These are phyloP conservation scores for Xerocomellus chrysenteron DNA, from an alignment of 768 basidiomycete species.

Conservation along the genomic window DNA sequence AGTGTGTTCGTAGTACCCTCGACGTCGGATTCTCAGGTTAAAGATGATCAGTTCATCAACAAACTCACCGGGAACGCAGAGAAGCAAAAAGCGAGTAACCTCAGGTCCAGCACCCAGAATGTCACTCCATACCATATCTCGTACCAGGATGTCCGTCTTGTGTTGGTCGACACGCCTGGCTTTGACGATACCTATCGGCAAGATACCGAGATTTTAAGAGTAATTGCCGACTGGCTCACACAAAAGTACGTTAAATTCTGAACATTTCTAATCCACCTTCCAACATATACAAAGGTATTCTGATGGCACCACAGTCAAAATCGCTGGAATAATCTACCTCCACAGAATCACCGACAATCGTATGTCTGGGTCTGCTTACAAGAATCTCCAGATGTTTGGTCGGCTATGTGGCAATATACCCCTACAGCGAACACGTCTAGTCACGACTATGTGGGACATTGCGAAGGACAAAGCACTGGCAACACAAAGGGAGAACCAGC, in stretches of 20 bases:
- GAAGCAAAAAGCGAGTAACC: neutral
- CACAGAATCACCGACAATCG: slow-evolving; percentile 37
- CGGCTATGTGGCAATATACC: slow-evolving; percentile 35
- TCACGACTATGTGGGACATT: slow-evolving; percentile 40
- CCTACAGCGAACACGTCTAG: slow-evolving; percentile 31
- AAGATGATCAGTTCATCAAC: slow-evolving; percentile 13
- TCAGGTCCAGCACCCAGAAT: slow-evolving; percentile 11
- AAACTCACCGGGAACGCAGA: slow-evolving; percentile 3
- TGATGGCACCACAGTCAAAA: neutral
- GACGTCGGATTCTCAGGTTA: neutral
- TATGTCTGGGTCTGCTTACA: slow-evolving; percentile 29
- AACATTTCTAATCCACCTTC: neutral
- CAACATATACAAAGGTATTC: slow-evolving; percentile 8
- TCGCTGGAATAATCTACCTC: slow-evolving; percentile 35
- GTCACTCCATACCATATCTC: slow-evolving; percentile 3
- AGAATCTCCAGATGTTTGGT: slow-evolving; percentile 36
- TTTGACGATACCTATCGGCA: slow-evolving; percentile 20
- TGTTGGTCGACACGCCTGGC: slow-evolving; percentile 24
- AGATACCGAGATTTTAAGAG: slow-evolving; percentile 9
- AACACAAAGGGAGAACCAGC: slow-evolving; percentile 23
- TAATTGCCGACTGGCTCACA: slow-evolving; percentile 18
- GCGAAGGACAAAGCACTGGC: slow-evolving; percentile 14
- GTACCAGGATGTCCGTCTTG: neutral
- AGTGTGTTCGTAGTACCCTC: neutral
- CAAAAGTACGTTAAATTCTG: slow-evolving; percentile 9